A percentile compares a stretch with the other conserved stretches of the same genome.
Conservation (phyloP, 208 protist species). For the Hexamita inflata region DNA sequence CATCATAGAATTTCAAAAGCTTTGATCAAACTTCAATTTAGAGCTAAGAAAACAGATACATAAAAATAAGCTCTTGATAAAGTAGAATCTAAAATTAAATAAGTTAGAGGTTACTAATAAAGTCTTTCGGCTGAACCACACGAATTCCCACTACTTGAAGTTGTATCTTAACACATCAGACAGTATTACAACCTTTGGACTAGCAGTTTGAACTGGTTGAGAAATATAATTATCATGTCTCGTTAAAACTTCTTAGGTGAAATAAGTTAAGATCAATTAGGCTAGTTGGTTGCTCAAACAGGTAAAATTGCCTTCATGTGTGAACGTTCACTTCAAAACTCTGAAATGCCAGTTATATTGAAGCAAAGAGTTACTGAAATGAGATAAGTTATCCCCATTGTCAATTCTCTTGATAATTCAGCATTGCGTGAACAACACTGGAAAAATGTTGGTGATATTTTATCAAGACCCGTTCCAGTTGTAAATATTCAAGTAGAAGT, state of each 20-base stretch:
- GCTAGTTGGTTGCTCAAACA: background rate
- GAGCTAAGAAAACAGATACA: background rate
- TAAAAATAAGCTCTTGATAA: background rate
- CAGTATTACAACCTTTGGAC: conserved; percentile 3
- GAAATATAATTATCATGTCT: background rate
- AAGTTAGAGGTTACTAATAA: too few relatives aligned
- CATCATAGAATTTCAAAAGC: background rate
- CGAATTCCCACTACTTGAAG: conserved; percentile 10
- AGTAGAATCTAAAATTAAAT: background rate
- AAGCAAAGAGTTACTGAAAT: conserved; percentile 20
- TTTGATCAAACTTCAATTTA: background rate
- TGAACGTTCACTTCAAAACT: background rate
- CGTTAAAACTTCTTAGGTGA: conserved; percentile 19
- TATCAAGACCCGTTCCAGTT: background rate
- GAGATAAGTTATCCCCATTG: conserved; percentile 1
- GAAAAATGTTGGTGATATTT: background rate
- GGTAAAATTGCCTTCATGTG: conserved; percentile 20
- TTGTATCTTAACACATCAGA: background rate
- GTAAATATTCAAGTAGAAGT: background rate
- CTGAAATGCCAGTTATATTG: background rate
- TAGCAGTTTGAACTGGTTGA: background rate
- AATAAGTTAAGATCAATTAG: background rate
- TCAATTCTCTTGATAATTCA: conserved; percentile 13
- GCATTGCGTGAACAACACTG: background rate
- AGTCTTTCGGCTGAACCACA: too few relatives aligned